A percentile compares a stretch with the other conserved stretches of the same genome.
Conservation (phyloP, 163 green algal genomes). For the Picocystis sp. region DNA sequence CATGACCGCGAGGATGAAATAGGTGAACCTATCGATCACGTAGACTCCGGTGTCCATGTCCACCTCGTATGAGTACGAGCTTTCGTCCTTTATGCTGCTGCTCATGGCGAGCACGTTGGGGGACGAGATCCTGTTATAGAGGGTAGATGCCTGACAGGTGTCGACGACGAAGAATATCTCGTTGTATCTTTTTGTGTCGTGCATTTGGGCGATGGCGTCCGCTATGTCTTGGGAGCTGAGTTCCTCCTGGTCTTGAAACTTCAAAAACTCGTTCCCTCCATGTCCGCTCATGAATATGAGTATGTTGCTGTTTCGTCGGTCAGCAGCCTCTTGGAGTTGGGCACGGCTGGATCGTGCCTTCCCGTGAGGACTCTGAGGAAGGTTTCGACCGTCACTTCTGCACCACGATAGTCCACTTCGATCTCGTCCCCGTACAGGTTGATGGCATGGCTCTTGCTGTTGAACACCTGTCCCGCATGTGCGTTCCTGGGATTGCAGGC, state of each 20-base stretch:
- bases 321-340: conserved; percentile 53
- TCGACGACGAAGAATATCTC: conserved; percentile 70
- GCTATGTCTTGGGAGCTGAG: conserved; percentile 29
- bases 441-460: conserved; percentile 31
- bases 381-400: conserved; percentile 69
- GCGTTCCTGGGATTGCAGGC: conserved; percentile 74
- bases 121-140: conserved; percentile 15
- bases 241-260: conserved; percentile 67
- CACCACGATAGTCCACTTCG: conserved; percentile 83
- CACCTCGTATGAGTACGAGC: conserved; percentile 1
- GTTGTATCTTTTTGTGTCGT: conserved; percentile 34
- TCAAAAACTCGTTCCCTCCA: conserved; percentile 71
- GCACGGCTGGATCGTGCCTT: conserved; percentile 42
- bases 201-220: conserved; percentile 32
- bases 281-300: conserved; percentile 67
- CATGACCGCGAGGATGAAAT: too few relatives aligned
- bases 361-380: conserved; percentile 74
- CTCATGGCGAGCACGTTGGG: not conserved
- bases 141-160: conserved; percentile 61
- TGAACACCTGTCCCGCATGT: conserved; percentile 37
- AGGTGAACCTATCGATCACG: too few relatives aligned
- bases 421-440: conserved; percentile 60
- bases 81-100: not conserved
- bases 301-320: conserved; percentile 54
- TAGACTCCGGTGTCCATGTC: too few relatives aligned